Conservation (phyloP, 2,329 filamentous ascomycete species). For the Thelonectria blattea region DNA sequence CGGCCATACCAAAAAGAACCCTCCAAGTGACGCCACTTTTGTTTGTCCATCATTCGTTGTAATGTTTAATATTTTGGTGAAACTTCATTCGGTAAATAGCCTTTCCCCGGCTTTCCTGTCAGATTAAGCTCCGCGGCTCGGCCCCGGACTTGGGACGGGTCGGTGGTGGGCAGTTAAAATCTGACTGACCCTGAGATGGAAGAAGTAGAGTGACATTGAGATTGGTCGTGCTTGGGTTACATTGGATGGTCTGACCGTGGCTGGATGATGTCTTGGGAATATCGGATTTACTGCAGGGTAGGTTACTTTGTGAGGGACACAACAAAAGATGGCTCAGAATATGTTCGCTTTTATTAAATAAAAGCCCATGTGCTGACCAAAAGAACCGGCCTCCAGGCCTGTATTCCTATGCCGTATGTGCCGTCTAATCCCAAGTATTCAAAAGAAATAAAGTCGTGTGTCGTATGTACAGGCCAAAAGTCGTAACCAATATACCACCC, state of each 20-base stretch:
- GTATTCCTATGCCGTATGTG: not conserved
- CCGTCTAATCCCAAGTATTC: not conserved
- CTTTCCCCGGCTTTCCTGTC: not conserved
- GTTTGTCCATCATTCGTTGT: not conserved
- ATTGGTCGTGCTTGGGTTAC: no score
- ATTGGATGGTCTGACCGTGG: no score
- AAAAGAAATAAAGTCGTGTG: not conserved
- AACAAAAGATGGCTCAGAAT: no score
- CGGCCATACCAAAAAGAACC: not conserved
- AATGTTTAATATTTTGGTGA: not conserved
- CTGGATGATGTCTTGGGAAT: no score
- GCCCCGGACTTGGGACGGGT: not conserved
- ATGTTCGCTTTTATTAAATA: not conserved
- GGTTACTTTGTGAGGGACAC: no score
- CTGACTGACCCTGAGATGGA: not conserved
- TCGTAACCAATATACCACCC: not conserved
- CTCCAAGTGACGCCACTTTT: not conserved
- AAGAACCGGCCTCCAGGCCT: not conserved
- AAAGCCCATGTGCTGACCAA: not conserved
- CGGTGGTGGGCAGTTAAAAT: not conserved
- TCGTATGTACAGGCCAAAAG: not conserved
- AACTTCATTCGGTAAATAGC: no score
- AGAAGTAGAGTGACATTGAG: not conserved
- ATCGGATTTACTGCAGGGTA: no score
- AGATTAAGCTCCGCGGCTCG: constrained; percentile 4